phyloP scores from a whole-genome alignment of 495 filamentous ascomycete genomes.

The Talaromyces trachyspermus region DNA sequence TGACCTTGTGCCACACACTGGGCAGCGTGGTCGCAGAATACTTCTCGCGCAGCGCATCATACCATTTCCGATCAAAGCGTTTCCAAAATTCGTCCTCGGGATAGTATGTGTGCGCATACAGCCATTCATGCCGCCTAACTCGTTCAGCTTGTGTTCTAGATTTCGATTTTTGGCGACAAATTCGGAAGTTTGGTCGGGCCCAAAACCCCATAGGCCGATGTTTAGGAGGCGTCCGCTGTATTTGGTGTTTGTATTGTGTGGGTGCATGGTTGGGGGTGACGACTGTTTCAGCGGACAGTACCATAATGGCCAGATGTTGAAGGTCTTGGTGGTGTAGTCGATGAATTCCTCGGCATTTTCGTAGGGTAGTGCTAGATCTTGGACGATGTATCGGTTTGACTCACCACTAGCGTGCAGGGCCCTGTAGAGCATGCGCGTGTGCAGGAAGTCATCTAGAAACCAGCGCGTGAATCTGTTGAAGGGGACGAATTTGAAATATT shows the following conservation, averaged over 20 bases:
- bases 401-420: conserved; percentile 47
- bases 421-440: conserved; percentile 50
- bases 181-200: conserved; percentile 20
- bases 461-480: conserved; percentile 48
- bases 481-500: conserved; percentile 45
- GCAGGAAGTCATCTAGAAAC: conserved; percentile 45
- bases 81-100: conserved; percentile 48
- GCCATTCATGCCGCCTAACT: conserved; percentile 58
- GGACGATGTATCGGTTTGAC: conserved; percentile 40
- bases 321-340: conserved; percentile 31
- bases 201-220: conserved; percentile 47
- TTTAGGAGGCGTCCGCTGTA: conserved; percentile 37
- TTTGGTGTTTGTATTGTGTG: conserved; percentile 18
- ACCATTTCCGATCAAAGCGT: conserved; percentile 41
- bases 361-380: conserved; percentile 51
- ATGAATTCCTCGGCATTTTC: conserved; percentile 38
- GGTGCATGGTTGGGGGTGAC: conserved; percentile 24
- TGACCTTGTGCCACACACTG: conserved; percentile 49
- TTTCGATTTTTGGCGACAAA: conserved; percentile 54
- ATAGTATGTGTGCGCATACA: conserved; percentile 52
- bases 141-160: conserved; percentile 55
- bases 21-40: conserved; percentile 42
- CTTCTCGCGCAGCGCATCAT: conserved; percentile 40
- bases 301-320: conserved; percentile 52
- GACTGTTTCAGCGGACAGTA: conserved; percentile 44